phyloP scores from a whole-genome alignment of 179 eudicot genomes.

The Actinidia chinensis region DNA sequence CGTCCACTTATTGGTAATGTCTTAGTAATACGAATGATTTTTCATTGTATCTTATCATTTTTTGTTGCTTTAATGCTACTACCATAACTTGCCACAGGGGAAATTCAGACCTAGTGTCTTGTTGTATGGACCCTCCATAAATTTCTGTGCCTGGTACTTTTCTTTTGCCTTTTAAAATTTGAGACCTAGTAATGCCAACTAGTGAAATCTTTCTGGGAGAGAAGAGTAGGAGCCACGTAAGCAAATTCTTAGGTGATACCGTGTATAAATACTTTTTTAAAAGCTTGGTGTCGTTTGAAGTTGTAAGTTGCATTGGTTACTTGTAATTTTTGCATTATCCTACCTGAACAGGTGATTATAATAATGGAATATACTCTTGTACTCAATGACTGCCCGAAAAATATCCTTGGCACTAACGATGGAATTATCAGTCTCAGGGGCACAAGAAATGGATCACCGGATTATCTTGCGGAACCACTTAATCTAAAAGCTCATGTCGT shows the following conservation, averaged over 20 bases:
- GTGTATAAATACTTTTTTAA: background rate
- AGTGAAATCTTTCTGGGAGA: background rate
- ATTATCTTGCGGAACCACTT: constrained; percentile 94
- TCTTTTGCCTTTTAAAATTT: background rate
- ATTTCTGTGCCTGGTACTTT: background rate
- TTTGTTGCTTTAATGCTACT: background rate
- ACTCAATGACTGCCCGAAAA: background rate
- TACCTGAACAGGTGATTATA: background rate
- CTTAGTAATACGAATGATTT: no score
- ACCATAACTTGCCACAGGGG: background rate
- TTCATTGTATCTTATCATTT: background rate
- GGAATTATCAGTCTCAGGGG: constrained; percentile 52
- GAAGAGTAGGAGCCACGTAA: no score
- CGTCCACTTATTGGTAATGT: no score
- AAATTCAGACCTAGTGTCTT: constrained; percentile 3
- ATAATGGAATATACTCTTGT: background rate
- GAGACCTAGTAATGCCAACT: background rate
- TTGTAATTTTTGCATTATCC: background rate
- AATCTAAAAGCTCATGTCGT: constrained; percentile 88
- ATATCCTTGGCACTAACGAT: background rate
- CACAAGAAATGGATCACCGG: constrained; percentile 99
- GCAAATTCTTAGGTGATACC: background rate
- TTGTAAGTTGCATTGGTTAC: background rate
- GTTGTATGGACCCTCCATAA: background rate
- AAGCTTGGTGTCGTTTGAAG: background rate